Evolutionary conservation across 139 green algal genomes (phyloP), one percentile per base, ranked within the genome.

Genomic region (Chlamydomonas incerta): DNA sequence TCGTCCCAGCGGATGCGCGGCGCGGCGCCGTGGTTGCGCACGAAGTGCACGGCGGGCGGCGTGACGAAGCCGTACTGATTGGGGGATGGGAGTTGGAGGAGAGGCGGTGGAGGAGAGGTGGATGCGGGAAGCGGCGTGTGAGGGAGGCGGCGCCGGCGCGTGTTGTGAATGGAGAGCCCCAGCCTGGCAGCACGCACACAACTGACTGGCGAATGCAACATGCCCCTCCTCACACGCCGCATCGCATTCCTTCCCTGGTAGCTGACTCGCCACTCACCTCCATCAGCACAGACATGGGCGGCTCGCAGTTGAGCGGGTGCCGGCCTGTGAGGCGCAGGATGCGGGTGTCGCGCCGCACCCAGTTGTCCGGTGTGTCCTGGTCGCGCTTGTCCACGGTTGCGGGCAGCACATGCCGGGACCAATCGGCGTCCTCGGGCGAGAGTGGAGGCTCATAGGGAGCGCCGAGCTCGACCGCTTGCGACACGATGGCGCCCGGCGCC

Each of bases 301-400:
- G 94, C 93, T 99, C 98, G 88, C 93, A 96, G 93, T 99, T 99
- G 87, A 99, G 96, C 0, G 98, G 98, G 88, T 99, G 98, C 26
- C 95, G 87, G 10, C 94, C 95, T 0, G 97, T 99, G 5, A 99
- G 94, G 41, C 97, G 95, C 68, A 99, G 88, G 34, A 99, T 94
- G 13, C 94, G 90, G 3, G 93, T 90, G 79, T 99, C 96, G 28
- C 97, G 88, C 5, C 91, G 91, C 0, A 99, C 85, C 97, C 96
- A 99, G 66, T 60, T 86, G 52, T 86, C 80, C 0, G 80, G 80
- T 6, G 80, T 86, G 35, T 86, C 68, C 67, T 77, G 68, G 80
- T 86, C 80, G 55, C 85, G 85, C 67, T 70, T 81, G 68, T 88
- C 84, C 11, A 88, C 62, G 11, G 60, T 23, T 9, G 70, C 24